These are phyloP conservation scores for Martiniozyma abietophila DNA, from an alignment of 805 yeast species.

Conservation along the genomic window DNA sequence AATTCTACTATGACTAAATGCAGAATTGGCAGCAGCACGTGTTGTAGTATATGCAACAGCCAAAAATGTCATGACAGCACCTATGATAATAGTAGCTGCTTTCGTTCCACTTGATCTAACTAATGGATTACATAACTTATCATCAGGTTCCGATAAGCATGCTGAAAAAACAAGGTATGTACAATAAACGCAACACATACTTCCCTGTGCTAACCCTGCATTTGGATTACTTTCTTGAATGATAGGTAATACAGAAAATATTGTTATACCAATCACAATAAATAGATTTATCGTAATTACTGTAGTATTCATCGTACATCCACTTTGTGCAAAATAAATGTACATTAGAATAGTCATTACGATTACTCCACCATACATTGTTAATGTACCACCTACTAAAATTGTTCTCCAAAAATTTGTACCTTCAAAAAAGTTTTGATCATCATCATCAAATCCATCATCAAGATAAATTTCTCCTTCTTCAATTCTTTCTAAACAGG, in stretches of 20 bases:
- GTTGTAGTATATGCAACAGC: constrained; percentile 97
- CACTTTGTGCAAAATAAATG: constrained; percentile 67
- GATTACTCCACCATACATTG: constrained; percentile 71
- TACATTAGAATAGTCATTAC: constrained; percentile 73
- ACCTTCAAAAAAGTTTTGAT: constrained; percentile 28
- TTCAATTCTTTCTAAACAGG: constrained; percentile 84
- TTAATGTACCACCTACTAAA: constrained; percentile 75
- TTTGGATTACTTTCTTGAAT: constrained; percentile 90
- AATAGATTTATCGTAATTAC: constrained; percentile 74
- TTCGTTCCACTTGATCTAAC: constrained; percentile 85
- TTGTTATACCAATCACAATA: constrained; percentile 54
- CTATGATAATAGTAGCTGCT: constrained; percentile 76
- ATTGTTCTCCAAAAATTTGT: constrained; percentile 68
- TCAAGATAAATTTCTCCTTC: constrained; percentile 51
- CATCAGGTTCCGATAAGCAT: constrained; percentile 95
- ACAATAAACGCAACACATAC: constrained; percentile 92
- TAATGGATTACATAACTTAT: constrained; percentile 82
- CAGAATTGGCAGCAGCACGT: constrained; percentile 83
- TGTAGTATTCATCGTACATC: constrained; percentile 84
- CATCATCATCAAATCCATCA: constrained; percentile 36
- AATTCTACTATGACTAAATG: constrained; percentile 41
- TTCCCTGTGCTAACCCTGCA: constrained; percentile 93
- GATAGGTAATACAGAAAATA: constrained; percentile 65
- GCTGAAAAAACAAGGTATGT: constrained; percentile 88
- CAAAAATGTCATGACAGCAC: constrained; percentile 86